phyloP scores from a whole-genome alignment of 441 rosid genomes.

The Gossypium trilobum region DNA sequence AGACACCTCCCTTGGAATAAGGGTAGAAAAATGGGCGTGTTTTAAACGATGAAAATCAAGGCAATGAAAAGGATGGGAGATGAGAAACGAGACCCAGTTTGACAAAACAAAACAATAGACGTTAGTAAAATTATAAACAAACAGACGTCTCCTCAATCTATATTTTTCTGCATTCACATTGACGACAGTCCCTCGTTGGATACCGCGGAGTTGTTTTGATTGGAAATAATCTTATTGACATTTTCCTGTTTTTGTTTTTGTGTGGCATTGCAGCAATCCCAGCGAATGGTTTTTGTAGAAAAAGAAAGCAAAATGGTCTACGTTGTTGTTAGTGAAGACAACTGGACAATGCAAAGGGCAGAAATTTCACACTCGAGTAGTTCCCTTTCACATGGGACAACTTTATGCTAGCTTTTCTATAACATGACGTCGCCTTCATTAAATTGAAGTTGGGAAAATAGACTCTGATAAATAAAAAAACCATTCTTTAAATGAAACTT shows the following conservation, averaged over 20 bases:
- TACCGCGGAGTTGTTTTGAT: too few relatives aligned
- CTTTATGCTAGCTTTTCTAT: not conserved
- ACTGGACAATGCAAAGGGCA: not conserved
- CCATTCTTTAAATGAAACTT: too few relatives aligned
- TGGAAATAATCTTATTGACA: too few relatives aligned
- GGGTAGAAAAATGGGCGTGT: not conserved
- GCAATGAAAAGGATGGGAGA: slow-evolving; percentile 14
- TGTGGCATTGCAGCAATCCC: not conserved
- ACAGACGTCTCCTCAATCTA: not conserved
- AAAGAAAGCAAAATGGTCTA: not conserved
- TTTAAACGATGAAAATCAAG: not conserved
- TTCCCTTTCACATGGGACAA: not conserved
- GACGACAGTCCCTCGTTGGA: not conserved
- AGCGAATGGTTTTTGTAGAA: not conserved
- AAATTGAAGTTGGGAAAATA: too few relatives aligned
- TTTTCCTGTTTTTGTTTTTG: too few relatives aligned
- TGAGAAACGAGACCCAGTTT: not conserved
- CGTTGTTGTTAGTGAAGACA: not conserved
- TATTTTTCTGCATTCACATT: not conserved
- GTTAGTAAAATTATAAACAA: not conserved
- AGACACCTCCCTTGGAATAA: not conserved
- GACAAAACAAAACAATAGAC: not conserved
- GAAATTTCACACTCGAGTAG: not conserved
- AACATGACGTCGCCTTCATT: not conserved
- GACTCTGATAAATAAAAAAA: too few relatives aligned